These are phyloP conservation scores for Byssochlamys sp. DNA, from an alignment of 2,329 filamentous ascomycete genomes.

Conservation along the genomic window DNA sequence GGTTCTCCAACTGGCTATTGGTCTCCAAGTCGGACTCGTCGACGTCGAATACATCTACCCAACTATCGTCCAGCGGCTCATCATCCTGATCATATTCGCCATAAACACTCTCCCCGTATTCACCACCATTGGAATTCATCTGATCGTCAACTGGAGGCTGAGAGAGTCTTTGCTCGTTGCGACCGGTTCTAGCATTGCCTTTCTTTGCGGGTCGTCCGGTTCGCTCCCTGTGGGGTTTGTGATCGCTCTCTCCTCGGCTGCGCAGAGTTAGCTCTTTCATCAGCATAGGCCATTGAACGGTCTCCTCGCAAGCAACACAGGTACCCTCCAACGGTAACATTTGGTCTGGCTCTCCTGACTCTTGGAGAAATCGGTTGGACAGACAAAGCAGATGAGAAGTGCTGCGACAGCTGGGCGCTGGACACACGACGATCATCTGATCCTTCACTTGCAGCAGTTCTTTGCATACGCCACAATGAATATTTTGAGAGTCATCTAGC, in stretches of 20 bases:
- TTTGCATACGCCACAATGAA: conserved; percentile 44
- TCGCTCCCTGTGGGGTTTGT: conserved; percentile 56
- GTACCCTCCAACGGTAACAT: conserved; percentile 59
- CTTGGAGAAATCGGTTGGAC: conserved; percentile 41
- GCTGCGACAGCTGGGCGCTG: conserved; percentile 37
- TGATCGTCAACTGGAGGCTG: neutral
- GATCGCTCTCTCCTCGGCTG: conserved; percentile 58
- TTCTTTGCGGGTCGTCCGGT: conserved; percentile 19
- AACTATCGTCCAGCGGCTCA: conserved; percentile 23
- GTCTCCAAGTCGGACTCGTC: conserved; percentile 18
- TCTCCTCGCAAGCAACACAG: conserved; percentile 60
- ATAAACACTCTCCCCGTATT: conserved; percentile 9
- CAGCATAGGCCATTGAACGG: conserved; percentile 63
- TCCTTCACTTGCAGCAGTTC: conserved; percentile 24
- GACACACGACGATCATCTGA: conserved; percentile 44
- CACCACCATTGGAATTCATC: conserved; percentile 5
- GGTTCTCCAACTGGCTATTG: conserved; percentile 5
- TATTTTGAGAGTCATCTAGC: conserved; percentile 26
- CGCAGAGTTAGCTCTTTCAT: conserved; percentile 74
- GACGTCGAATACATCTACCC: conserved; percentile 17
- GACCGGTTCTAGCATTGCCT: neutral
- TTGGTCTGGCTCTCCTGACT: conserved; percentile 24
- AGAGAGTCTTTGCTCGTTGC: neutral
- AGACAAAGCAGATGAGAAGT: conserved; percentile 50
- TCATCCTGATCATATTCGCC: conserved; percentile 15